phyloP scores from a whole-genome alignment of 164 flowering plant genomes.

The Nymphaea thermarum region DNA sequence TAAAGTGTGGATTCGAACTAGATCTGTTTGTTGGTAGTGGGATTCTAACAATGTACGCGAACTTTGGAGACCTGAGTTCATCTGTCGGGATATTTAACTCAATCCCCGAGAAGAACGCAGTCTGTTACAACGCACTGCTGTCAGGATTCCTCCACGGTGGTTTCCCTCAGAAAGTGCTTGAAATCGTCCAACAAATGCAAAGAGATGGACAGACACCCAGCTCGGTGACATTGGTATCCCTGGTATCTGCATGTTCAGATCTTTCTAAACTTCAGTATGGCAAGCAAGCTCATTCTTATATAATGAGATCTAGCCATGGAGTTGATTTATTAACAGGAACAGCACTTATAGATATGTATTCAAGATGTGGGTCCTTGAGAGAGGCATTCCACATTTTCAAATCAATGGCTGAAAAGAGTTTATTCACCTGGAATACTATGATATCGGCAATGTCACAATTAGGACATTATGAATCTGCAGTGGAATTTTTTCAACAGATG shows the following conservation, averaged over 20 bases:
- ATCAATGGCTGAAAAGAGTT: slow-evolving; percentile 31
- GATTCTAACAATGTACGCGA: slow-evolving; percentile 42
- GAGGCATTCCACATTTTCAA: slow-evolving; percentile 32
- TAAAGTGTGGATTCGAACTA: slow-evolving; percentile 45
- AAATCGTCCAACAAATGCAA: slow-evolving; percentile 40
- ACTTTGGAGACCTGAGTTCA: slow-evolving; percentile 22
- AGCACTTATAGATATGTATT: slow-evolving; percentile 61
- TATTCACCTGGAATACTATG: slow-evolving; percentile 67
- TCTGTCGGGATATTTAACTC: slow-evolving; percentile 33
- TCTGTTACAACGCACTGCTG: slow-evolving; percentile 54
- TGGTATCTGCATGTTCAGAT: slow-evolving; percentile 51
- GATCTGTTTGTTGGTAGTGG: slow-evolving; percentile 59
- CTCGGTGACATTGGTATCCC: slow-evolving; percentile 42
- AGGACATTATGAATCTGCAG: slow-evolving; percentile 37
- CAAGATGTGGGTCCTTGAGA: slow-evolving; percentile 47
- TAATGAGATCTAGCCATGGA: slow-evolving; percentile 20
- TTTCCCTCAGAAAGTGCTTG: slow-evolving; percentile 16
- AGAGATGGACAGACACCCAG: slow-evolving; percentile 22
- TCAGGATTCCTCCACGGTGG: slow-evolving; percentile 45
- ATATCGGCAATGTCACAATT: slow-evolving; percentile 54
- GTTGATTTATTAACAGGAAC: slow-evolving; percentile 45
- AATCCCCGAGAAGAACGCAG: slow-evolving; percentile 32
- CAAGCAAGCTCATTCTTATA: slow-evolving; percentile 41
- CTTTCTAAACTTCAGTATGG: slow-evolving; percentile 30
- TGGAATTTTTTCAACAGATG: slow-evolving; percentile 37